A percentile compares a stretch with the other conserved stretches of the same genome.
These are phyloP conservation scores for Plectosphaerella plurivora DNA, from an alignment of 2,329 filamentous ascomycete species.

Conservation along the genomic window DNA sequence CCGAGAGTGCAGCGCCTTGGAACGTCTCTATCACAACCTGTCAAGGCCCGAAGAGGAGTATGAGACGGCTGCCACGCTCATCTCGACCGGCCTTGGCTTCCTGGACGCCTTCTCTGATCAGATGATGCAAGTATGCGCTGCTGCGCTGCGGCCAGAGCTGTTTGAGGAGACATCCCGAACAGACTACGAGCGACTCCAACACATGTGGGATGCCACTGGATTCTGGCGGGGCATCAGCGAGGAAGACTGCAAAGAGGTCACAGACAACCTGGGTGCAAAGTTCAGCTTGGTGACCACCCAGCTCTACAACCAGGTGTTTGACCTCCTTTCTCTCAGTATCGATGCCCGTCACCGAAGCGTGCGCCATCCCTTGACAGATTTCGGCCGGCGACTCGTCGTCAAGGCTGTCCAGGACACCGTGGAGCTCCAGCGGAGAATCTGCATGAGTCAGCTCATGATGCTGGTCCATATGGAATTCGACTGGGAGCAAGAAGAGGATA, in stretches of 20 bases:
- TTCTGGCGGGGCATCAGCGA: conserved; percentile 78
- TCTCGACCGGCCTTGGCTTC: conserved; percentile 68
- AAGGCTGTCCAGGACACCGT: conserved; percentile 76
- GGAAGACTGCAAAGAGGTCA: conserved; percentile 70
- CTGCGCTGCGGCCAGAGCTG: conserved; percentile 66
- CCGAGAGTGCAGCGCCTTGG: conserved; percentile 72
- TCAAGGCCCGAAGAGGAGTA: conserved; percentile 46
- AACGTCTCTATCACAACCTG: conserved; percentile 69
- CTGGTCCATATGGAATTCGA: conserved; percentile 84
- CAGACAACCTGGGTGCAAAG: conserved; percentile 62
- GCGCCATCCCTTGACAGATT: conserved; percentile 59
- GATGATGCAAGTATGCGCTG: conserved; percentile 63
- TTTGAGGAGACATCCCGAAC: conserved; percentile 68
- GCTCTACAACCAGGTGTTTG: conserved; percentile 49
- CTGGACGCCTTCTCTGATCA: conserved; percentile 65
- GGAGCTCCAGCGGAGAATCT: conserved; percentile 65
- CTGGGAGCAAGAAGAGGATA: conserved; percentile 67
- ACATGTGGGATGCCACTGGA: conserved; percentile 72
- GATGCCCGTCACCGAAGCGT: conserved; percentile 42
- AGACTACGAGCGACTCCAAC: conserved; percentile 69
- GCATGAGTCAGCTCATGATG: conserved; percentile 78
- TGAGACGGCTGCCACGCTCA: conserved; percentile 53
- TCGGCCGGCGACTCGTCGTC: conserved; percentile 71
- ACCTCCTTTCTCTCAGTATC: conserved; percentile 34
- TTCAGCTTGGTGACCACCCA: conserved; percentile 54